Evolutionary conservation across 208 protist genomes (phyloP), one percentile per base, ranked within the genome.

Genomic region (Trypanosoma boissoni): DNA sequence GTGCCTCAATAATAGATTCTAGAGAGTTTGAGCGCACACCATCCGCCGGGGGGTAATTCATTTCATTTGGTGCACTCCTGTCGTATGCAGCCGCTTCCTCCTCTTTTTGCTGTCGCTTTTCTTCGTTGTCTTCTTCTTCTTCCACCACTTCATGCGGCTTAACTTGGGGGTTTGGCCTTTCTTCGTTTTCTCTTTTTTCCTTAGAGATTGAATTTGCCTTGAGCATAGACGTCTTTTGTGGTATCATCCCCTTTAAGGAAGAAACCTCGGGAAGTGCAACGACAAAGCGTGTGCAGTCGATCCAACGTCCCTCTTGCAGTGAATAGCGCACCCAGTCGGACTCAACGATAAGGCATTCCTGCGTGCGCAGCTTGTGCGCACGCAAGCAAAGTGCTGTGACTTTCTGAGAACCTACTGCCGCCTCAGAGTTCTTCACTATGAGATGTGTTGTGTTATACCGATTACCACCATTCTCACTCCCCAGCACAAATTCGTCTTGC

Each of bases 301-400:
- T 58, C 83, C 83, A 90, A 28, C 58, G 43, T 32, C 66, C 65
- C 8, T 59, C 62, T 27, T 63, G 37, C 9, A 86, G 55, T 1
- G 78, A 86, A 14, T 62, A 45, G n/a, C 58, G 50, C 21, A 90
- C 32, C 83, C 83, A 90, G 23, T 78, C 68, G 44, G 80, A 36
- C 34, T 64, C 60, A 9, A 90, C 78, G 3, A 86, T 53, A 26
- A 70, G 70, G 62, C 83, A 90, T 20, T 72, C 56, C 21, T 39
- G 41, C 3, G 45, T 21, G 16, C 44, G 12, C n/a, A 46, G 34
- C 36, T 59, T 58, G n/a, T 48, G 20, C 34, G 23, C 16, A 0
- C 57, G 36, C 52, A 58, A 65, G 20, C 52, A 34, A 2, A 87
- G 68, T 31, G 60, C 45, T 21, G 68, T 64, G 46, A 83, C 69